Conservation (phyloP, 306 rosid species). For the Rosa lucieae region DNA sequence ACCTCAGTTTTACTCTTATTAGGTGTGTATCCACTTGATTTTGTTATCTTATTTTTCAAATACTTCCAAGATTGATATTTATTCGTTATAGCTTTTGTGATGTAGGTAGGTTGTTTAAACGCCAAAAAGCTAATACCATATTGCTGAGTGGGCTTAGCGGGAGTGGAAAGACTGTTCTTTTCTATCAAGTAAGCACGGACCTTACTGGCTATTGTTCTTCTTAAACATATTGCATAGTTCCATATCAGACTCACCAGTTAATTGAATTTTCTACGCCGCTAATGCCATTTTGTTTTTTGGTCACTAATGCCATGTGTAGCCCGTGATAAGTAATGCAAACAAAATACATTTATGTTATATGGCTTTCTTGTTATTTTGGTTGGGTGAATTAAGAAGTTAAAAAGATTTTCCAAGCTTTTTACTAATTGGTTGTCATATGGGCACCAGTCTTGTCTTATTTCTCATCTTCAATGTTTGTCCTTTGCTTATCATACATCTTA, state of each 20-base stretch:
- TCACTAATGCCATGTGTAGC: neutral
- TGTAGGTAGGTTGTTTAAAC: constrained; percentile 71
- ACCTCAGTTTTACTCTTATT: constrained; percentile 48
- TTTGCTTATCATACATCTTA: neutral
- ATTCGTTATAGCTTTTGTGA: constrained; percentile 8
- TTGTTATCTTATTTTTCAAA: neutral
- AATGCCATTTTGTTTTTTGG: neutral
- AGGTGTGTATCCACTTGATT: constrained; percentile 22
- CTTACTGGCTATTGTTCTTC: neutral
- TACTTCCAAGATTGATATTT: neutral
- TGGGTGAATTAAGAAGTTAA: neutral
- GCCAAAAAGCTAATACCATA: constrained; percentile 62
- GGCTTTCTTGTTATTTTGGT: neutral
- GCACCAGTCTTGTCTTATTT: neutral
- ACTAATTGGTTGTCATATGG: neutral
- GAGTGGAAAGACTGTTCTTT: constrained; percentile 77
- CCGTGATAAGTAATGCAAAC: neutral
- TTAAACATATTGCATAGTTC: no score
- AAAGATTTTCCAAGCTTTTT: neutral
- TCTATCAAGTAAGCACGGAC: constrained; percentile 61
- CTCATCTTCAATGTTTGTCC: neutral
- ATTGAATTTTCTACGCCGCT: neutral
- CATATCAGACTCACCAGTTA: neutral
- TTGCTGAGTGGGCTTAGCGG: constrained; percentile 81
- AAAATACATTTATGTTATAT: neutral